These are phyloP conservation scores for Strombidium stylifer DNA, from an alignment of 73 alveolate genomes.

Conservation along the genomic window DNA sequence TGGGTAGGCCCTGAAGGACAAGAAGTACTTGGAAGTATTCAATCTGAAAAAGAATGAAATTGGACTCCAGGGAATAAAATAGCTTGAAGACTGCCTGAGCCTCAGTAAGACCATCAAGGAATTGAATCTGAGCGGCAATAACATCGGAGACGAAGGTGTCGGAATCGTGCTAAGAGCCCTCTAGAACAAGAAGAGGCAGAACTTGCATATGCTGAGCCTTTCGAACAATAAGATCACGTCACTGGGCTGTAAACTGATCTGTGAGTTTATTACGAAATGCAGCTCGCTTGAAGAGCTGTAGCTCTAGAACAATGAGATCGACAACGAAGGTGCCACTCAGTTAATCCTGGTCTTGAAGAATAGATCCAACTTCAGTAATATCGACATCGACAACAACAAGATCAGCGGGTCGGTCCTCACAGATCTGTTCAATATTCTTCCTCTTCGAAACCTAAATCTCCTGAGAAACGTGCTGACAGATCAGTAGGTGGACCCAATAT, in stretches of 20 bases:
- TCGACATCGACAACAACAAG: constrained; percentile 60
- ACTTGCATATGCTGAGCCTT: constrained; percentile 18
- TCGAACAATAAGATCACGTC: constrained; percentile 52
- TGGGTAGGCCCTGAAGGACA: constrained; percentile 51
- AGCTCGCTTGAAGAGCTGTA: constrained; percentile 44
- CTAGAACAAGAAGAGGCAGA: constrained; percentile 26
- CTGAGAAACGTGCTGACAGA: constrained; percentile 36
- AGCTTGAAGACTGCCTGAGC: constrained; percentile 37
- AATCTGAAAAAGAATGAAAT: constrained; percentile 62
- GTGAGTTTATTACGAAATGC: constrained; percentile 32
- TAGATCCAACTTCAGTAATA: constrained; percentile 38
- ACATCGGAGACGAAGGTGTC: constrained; percentile 70
- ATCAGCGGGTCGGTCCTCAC: constrained; percentile 51
- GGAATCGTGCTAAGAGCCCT: constrained; percentile 34
- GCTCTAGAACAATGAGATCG: constrained; percentile 57
- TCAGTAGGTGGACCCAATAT: constrained; percentile 43
- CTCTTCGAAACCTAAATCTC: constrained; percentile 44
- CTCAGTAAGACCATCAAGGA: constrained; percentile 57
- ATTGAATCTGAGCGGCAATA: constrained; percentile 47
- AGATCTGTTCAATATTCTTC: constrained; percentile 43
- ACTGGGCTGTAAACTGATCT: constrained; percentile 30
- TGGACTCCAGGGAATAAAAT: constrained; percentile 35
- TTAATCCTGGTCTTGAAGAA: constrained; percentile 41
- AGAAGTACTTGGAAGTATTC: constrained; percentile 60
- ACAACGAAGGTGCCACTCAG: constrained; percentile 60